These are phyloP conservation scores for Lactarius quietus DNA, from an alignment of 768 basidiomycete species.

Conservation along the genomic window DNA sequence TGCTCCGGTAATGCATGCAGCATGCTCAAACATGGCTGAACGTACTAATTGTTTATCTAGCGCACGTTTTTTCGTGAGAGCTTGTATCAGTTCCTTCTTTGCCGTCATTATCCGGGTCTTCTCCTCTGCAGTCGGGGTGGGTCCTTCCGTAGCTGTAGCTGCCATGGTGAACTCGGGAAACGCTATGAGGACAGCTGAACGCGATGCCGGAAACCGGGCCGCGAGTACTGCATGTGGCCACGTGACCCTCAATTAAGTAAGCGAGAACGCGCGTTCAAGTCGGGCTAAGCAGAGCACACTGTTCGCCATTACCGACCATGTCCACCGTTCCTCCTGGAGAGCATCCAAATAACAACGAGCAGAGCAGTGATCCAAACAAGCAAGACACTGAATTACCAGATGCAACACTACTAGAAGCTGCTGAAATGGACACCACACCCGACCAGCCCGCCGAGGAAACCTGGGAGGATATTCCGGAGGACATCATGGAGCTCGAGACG, in stretches of 20 bases:
- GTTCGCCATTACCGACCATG: slow-evolving; percentile 12
- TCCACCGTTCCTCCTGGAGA: slow-evolving; percentile 20
- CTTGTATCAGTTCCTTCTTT: slow-evolving; percentile 70
- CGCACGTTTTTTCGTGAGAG: slow-evolving; percentile 68
- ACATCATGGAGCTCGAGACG: slow-evolving; percentile 69
- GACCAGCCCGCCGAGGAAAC: slow-evolving; percentile 72
- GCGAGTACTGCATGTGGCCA: neutral
- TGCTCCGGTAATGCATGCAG: neutral
- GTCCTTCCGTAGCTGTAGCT: slow-evolving; percentile 42
- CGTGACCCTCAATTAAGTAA: slow-evolving; percentile 7
- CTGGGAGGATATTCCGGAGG: slow-evolving; percentile 89
- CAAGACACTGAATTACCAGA: slow-evolving; percentile 38
- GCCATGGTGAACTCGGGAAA: slow-evolving; percentile 3
- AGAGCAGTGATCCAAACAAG: slow-evolving; percentile 40
- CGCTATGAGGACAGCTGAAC: slow-evolving; percentile 1
- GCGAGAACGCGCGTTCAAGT: slow-evolving; percentile 23
- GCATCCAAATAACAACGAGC: slow-evolving; percentile 13
- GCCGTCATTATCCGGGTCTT: slow-evolving; percentile 66
- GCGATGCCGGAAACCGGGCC: slow-evolving; percentile 16
- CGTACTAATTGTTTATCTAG: slow-evolving; percentile 76
- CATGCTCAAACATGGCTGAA: slow-evolving; percentile 20
- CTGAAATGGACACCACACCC: slow-evolving; percentile 69
- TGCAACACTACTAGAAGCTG: slow-evolving; percentile 32
- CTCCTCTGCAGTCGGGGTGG: slow-evolving; percentile 55
- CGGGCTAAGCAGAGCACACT: neutral